Conservation (phyloP, 306 rosid genomes). For the Delonix regia region DNA sequence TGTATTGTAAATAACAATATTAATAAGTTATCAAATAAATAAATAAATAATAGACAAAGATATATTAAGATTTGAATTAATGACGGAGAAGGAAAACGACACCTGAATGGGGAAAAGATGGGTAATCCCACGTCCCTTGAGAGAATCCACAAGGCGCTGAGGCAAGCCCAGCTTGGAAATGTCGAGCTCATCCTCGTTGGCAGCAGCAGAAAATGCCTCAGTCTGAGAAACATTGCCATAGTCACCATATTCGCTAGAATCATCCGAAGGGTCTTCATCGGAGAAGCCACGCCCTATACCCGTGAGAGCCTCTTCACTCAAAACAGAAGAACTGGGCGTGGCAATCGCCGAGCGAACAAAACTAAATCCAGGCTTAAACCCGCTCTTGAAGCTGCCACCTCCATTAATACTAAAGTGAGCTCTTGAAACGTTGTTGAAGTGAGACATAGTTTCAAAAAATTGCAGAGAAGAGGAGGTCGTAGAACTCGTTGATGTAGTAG, state of each 20-base stretch:
- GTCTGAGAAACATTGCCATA: conserved; percentile 35
- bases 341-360: conserved; percentile 64
- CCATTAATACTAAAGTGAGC: conserved; percentile 18
- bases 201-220: conserved; percentile 21
- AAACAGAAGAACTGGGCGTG: conserved; percentile 72
- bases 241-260: conserved; percentile 21
- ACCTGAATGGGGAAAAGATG: too few relatives aligned
- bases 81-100: too few relatives aligned
- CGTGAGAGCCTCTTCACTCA: conserved; percentile 66
- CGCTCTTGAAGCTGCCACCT: conserved; percentile 19
- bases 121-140: too few relatives aligned
- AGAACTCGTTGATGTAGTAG: conserved; percentile 22
- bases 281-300: conserved; percentile 49
- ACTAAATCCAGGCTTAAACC: neutral
- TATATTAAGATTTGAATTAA: too few relatives aligned
- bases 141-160: too few relatives aligned
- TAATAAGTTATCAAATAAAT: too few relatives aligned
- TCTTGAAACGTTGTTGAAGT: conserved; percentile 43
- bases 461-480: conserved; percentile 42
- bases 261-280: conserved; percentile 37
- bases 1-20: too few relatives aligned
- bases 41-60: too few relatives aligned
- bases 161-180: conserved; percentile 51
- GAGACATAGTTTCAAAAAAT: conserved; percentile 47
- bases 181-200: conserved; percentile 59